These are phyloP conservation scores for Tuber melanosporum DNA, from an alignment of 495 filamentous ascomycete species.

Conservation along the genomic window DNA sequence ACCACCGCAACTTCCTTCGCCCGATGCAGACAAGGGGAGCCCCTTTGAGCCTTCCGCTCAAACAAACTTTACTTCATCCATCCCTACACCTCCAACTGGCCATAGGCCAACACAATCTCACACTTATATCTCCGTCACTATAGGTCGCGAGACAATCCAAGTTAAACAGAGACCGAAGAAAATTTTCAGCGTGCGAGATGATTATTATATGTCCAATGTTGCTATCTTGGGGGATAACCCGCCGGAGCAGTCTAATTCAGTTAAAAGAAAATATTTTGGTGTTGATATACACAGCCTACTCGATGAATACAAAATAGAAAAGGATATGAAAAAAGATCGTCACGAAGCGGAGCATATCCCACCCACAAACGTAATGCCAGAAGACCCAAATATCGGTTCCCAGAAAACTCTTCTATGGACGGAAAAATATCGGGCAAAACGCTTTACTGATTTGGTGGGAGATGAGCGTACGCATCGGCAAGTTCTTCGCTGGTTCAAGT, in stretches of 20 bases:
- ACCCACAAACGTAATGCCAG: conserved; percentile 26
- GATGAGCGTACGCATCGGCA: conserved; percentile 90
- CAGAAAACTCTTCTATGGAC: conserved; percentile 63
- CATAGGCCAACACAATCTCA: background rate
- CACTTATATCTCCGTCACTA: conserved; percentile 50
- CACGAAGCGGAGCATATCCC: conserved; percentile 16
- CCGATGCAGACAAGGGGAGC: background rate
- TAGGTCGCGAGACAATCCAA: conserved; percentile 42
- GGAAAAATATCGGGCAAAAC: conserved; percentile 83
- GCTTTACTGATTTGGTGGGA: conserved; percentile 86
- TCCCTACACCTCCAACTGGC: background rate
- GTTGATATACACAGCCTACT: conserved; percentile 80
- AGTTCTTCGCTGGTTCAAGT: conserved; percentile 88
- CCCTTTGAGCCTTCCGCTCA: background rate
- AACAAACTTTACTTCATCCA: conserved; percentile 14
- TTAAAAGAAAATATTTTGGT: conserved; percentile 81
- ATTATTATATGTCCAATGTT: conserved; percentile 56
- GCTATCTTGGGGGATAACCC: conserved; percentile 63
- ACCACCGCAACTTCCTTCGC: conserved; percentile 9
- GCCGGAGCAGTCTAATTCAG: conserved; percentile 57
- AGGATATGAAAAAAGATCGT: conserved; percentile 21
- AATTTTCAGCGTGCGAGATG: conserved; percentile 50
- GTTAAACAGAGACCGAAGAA: conserved; percentile 46
- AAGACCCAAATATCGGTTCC: conserved; percentile 44
- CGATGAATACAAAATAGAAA: conserved; percentile 51